These are phyloP conservation scores for Fusarium brachygibbosum DNA, from an alignment of 2,329 filamentous ascomycete species.

Conservation along the genomic window DNA sequence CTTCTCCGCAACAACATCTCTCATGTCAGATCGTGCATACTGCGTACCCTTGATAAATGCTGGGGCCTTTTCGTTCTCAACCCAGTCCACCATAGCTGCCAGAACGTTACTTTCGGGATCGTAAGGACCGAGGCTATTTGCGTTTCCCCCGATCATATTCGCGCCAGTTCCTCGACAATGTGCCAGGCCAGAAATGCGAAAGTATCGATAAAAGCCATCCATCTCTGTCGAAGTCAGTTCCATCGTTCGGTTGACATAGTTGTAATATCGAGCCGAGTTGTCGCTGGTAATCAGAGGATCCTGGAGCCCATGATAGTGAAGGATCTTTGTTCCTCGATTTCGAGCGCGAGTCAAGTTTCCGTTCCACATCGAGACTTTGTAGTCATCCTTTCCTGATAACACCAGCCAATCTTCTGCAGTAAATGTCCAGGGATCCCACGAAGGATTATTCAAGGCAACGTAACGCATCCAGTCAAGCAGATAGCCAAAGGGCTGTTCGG, in stretches of 20 bases:
- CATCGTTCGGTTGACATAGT: conserved; percentile 42
- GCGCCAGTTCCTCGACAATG: conserved; percentile 66
- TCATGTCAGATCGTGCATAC: neutral
- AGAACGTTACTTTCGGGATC: neutral
- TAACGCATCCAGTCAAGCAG: conserved; percentile 52
- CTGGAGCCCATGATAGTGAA: conserved; percentile 59
- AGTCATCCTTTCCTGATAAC: conserved; percentile 52
- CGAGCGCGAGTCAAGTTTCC: conserved; percentile 57
- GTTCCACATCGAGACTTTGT: conserved; percentile 55
- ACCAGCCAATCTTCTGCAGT: conserved; percentile 36
- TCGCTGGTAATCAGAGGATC: conserved; percentile 26
- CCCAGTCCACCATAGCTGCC: neutral
- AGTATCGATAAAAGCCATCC: conserved; percentile 66
- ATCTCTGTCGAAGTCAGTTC: conserved; percentile 47
- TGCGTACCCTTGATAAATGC: neutral
- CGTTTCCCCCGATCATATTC: conserved; percentile 49
- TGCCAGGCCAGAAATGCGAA: conserved; percentile 64
- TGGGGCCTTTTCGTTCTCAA: neutral
- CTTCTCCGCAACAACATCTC: neutral
- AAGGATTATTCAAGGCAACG: conserved; percentile 57
- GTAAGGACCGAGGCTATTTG: conserved; percentile 8
- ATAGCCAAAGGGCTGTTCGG: conserved; percentile 4
- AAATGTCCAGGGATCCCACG: conserved; percentile 48
- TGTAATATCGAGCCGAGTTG: conserved; percentile 44
- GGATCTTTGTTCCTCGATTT: conserved; percentile 57